Percentiles rank a stretch among this genome's conserved stretches.
These are phyloP conservation scores for Samsoniella hepiali DNA, from an alignment of 2,329 filamentous ascomycete species.

Conservation along the genomic window DNA sequence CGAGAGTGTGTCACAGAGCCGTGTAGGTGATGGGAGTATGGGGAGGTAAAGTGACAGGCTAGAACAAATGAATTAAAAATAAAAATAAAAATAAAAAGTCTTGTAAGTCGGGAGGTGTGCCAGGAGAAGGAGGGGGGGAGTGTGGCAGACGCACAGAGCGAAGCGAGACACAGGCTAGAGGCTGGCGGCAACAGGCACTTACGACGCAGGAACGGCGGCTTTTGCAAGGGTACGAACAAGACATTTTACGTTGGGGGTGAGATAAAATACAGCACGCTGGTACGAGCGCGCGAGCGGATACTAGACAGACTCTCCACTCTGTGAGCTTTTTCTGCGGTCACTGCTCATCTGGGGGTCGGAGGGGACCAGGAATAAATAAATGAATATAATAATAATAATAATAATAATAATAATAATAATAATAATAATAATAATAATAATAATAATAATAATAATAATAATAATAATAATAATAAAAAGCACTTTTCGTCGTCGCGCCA, in stretches of 20 bases:
- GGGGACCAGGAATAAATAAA: neutral
- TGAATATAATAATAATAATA: neutral
- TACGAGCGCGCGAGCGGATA: neutral
- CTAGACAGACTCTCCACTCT: constrained; percentile 2
- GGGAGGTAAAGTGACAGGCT: neutral
- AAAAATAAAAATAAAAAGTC: neutral
- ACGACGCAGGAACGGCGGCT: constrained; percentile 7
- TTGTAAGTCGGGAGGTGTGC: constrained; percentile 16
- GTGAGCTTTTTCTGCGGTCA: constrained; percentile 1
- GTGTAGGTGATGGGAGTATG: neutral
- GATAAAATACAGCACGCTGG: constrained; percentile 3
- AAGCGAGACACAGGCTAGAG: neutral
- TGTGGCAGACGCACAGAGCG: neutral
- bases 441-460: neutral
- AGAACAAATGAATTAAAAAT: constrained; percentile 1
- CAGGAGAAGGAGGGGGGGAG: constrained; percentile 5
- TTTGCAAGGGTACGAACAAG: neutral
- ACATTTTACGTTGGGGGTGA: neutral
- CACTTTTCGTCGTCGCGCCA: constrained; percentile 3
- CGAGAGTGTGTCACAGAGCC: constrained; percentile 7
- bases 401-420: neutral
- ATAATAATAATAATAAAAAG: neutral
- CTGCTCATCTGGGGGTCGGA: constrained; percentile 6
- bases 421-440: constrained; percentile 1
- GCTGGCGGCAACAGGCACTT: constrained; percentile 1